A percentile compares a stretch with the other conserved stretches of the same genome.
Conservation (phyloP, 108 stramenopile genomes). For the Schizochytrium sp. region DNA sequence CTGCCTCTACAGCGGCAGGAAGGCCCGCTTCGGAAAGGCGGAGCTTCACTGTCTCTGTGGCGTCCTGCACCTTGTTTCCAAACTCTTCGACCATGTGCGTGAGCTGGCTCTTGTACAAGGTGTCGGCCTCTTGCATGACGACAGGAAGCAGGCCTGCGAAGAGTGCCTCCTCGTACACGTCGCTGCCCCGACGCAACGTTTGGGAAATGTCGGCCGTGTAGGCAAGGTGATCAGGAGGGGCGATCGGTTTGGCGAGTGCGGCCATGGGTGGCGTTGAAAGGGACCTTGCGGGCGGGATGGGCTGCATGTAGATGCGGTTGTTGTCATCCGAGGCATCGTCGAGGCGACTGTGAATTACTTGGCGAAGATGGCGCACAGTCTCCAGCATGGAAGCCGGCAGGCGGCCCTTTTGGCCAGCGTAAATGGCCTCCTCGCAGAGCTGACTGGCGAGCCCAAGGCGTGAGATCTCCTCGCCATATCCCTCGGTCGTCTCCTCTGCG, state of each 20-base stretch:
- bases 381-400: background rate
- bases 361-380: background rate
- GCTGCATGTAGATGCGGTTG: conserved; percentile 25
- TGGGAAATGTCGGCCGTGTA: background rate
- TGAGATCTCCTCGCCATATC: conserved; percentile 23
- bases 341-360: background rate
- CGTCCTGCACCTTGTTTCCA: conserved; percentile 11
- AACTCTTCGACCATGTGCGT: background rate
- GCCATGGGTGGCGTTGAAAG: background rate
- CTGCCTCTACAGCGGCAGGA: background rate
- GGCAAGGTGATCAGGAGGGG: background rate
- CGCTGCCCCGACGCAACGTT: background rate
- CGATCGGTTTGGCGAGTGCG: background rate
- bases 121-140: background rate
- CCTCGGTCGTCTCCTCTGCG: conserved; percentile 15
- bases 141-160: background rate
- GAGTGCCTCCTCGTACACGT: background rate
- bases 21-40: background rate
- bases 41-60: background rate
- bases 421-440: background rate
- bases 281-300: background rate
- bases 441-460: background rate
- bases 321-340: conserved; percentile 20
- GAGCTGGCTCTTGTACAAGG: background rate
- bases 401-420: background rate